Evolutionary conservation across 2,329 filamentous ascomycete species (phyloP), one percentile per base, ranked within the genome.

Genomic region (Sordariomycetes sp.): DNA sequence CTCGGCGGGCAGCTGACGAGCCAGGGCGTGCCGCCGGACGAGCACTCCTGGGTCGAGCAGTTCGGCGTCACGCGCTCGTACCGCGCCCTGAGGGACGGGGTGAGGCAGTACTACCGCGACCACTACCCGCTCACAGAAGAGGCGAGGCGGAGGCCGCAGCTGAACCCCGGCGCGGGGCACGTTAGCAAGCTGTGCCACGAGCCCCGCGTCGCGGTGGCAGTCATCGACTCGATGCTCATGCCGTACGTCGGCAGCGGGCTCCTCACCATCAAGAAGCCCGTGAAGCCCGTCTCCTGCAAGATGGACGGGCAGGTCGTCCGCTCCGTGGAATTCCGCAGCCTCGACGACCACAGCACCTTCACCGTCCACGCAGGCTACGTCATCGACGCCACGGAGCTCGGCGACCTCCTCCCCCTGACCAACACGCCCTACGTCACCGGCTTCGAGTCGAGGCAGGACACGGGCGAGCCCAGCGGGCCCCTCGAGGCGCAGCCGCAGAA

Each of bases 101-200:
- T 67, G 28, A 35, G 65, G 10, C 63, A 65, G 28, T 67, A 61
- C 18, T 67, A 67, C 48, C 64, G 65, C 22, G 61, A 67, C 8
- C 35, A 67, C 53, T 67, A 67, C 22, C 64, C 65, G 0, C 22
- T 67, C 7, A 67, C 64, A 0, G 65, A 65, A 3, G 63, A 63
- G 8, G 65, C 65, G 1, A 60, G 64, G n/a, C 59, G 52, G 1
- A 53, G 65, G 20, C 61, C 64, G 3, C 63, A 67, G 57, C 53
- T 67, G 6, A 67, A 67, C 25, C 65, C 65, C 0, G 65, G 65
- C 0, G 65, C 64, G 4, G 65, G 65, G 0, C 65, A 66, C 58
- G 65, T 67, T 18, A 67, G 65, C 62, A 66, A 66, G 58, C 60
- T 67, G 11, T 67, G 65, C 1, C 64, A 67, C 22, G 65, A 67